Percentiles rank a stretch among this genome's conserved stretches.
Evolutionary conservation across 208 protist genomes (phyloP).

Genomic region (Trypanosoma melophagium): DNA sequence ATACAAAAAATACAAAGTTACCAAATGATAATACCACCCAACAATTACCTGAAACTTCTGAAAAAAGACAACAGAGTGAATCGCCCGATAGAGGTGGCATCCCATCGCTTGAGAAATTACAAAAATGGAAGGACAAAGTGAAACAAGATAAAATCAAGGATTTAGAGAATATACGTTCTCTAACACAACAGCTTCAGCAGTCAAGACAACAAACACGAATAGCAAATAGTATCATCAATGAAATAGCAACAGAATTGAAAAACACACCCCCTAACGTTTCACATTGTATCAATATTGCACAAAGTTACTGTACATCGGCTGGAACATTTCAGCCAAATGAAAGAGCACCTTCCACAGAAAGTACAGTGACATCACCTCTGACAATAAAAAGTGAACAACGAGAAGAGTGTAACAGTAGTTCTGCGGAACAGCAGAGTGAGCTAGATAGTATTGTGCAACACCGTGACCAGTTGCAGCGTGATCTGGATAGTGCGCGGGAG

Average conservation of each 20-base stretch:
- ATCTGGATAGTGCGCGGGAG: too few relatives aligned
- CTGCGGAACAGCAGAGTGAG: neutral
- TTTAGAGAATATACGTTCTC: conserved; percentile 3
- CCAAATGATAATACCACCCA: conserved; percentile 4
- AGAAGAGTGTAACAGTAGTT: neutral
- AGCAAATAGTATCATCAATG: neutral
- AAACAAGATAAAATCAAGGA: conserved; percentile 12
- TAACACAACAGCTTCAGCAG: conserved; percentile 7
- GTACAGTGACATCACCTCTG: neutral
- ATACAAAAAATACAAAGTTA: conserved; percentile 11
- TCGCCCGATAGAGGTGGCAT: neutral
- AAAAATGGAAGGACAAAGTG: conserved; percentile 16
- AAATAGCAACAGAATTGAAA: neutral
- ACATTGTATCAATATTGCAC: neutral
- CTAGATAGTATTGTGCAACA: neutral
- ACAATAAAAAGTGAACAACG: neutral
- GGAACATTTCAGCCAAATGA: neutral
- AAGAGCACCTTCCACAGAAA: neutral
- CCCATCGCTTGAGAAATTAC: conserved; percentile 2
- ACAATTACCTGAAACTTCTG: neutral
- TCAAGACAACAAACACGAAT: neutral
- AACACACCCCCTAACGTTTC: conserved; percentile 1
- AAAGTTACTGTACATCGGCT: neutral
- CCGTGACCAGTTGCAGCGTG: neutral
- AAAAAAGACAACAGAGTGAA: neutral